A percentile compares a stretch with the other conserved stretches of the same genome.
Evolutionary conservation across 1,284 basidiomycete genomes (phyloP).

Genomic region (Cutaneotrichosporon sp.): DNA sequence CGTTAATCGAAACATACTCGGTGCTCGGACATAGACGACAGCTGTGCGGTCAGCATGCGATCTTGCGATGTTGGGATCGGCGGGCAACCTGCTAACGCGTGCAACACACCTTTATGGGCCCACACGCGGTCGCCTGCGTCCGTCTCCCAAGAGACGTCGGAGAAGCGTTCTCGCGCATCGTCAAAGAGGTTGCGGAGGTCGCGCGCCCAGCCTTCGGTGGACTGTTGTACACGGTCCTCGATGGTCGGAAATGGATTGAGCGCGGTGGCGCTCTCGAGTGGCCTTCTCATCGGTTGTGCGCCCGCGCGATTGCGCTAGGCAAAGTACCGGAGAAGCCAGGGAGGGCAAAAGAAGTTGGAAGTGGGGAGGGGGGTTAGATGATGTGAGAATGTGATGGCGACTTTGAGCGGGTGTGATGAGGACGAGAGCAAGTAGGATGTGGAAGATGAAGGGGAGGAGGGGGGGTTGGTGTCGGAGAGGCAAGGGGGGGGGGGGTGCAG

Average conservation of each 20-base stretch:
- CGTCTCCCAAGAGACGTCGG: constrained; percentile 88
- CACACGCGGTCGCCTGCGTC: constrained; percentile 52
- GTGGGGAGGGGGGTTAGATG: no score
- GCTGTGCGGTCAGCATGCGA: constrained; percentile 52
- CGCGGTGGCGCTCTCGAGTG: constrained; percentile 5
- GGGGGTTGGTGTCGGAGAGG: neutral
- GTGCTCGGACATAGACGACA: constrained; percentile 88
- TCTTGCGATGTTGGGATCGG: no score
- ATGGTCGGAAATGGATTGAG: constrained; percentile 21
- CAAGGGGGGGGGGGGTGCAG: neutral
- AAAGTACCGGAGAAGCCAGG: no score
- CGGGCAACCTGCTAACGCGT: neutral
- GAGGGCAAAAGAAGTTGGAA: no score
- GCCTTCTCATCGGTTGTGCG: neutral
- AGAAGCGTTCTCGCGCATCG: constrained; percentile 74
- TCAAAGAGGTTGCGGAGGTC: constrained; percentile 71
- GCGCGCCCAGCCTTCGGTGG: constrained; percentile 60
- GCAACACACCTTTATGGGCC: constrained; percentile 43
- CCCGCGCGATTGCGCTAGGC: no score
- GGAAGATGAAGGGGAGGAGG: no score
- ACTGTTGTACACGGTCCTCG: constrained; percentile 31
- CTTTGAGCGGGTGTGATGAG: no score
- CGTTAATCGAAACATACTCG: constrained; percentile 39
- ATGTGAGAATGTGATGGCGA: no score
- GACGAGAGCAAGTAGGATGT: no score